Evolutionary conservation across 768 basidiomycete genomes (phyloP), one percentile per base, ranked within the genome.

Genomic region (Melanogaster broomeanus): DNA sequence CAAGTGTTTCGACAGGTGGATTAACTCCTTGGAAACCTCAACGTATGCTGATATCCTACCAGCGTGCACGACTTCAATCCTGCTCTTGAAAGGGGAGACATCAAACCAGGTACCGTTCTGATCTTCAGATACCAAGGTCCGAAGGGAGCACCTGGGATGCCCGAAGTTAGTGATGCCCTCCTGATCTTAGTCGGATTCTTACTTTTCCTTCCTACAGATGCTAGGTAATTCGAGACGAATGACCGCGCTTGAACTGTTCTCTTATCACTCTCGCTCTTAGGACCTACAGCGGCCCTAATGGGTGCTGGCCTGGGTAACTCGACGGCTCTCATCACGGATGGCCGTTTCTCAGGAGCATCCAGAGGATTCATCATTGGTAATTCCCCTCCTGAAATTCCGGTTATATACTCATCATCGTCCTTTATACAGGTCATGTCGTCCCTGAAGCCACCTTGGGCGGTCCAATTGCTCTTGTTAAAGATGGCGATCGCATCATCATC

Each of bases 141-240:
- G 1, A 92, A 89, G 66, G 91, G 92, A 24, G 92, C 82, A n/a
- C 93, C 90, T 24, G 92, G 92, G 21, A 93, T 92, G 90, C 92
- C 92, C 9, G 91, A 94, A 74, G 81, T 82, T 49, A 33, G 64
- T 45, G 15, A 11, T 27, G 39, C 44, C 45, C 24, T 18, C 39
- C 18, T n/a, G n/a, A 27, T n/a, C 21, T 48, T 41, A 40, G 27
- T 27, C 18, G 25, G 12, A 11, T 10, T 48, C 43, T 59, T 21
- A 61, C 7, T 3, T 16, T 28, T 42, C 44, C 27, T 46, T 50
- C 12, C 13, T 19, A 25, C 47, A 78, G 75, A 80, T 81, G 79
- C 56, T 78, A 51, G 76, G 78, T 77, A 47, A 56, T 45, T 59
- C 41, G 8, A 4, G 46, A 35, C 19, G 13, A 19, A 18, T 33